phyloP scores from a whole-genome alignment of 2,329 filamentous ascomycete genomes.

The Tothia fuscella region DNA sequence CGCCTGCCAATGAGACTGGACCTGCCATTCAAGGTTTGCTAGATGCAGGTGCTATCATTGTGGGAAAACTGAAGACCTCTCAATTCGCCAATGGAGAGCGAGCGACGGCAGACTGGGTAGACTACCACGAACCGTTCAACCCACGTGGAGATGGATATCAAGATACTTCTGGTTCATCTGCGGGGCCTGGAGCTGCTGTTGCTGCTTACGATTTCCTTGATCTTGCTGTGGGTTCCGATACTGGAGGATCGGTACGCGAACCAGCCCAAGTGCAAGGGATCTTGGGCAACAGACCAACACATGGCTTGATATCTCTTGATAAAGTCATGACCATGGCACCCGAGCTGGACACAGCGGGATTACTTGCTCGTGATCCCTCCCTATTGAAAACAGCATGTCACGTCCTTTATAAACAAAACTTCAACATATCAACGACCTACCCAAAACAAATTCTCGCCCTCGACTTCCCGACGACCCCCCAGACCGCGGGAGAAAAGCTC shows the following conservation, averaged over 20 bases:
- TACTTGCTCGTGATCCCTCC: constrained; percentile 26
- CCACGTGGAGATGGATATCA: constrained; percentile 34
- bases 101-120: constrained; percentile 37
- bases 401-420: constrained; percentile 21
- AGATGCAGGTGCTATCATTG: constrained; percentile 43
- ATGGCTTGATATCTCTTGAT: constrained; percentile 22
- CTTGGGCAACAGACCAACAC: constrained; percentile 34
- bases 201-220: constrained; percentile 39
- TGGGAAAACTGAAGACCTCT: constrained; percentile 35
- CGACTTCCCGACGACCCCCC: constrained; percentile 29
- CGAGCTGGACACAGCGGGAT: constrained; percentile 35
- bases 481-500: constrained; percentile 26
- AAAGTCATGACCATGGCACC: constrained; percentile 38
- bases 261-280: constrained; percentile 37
- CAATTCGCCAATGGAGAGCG: constrained; percentile 34
- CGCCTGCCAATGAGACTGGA: constrained; percentile 34
- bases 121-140: constrained; percentile 33
- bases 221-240: constrained; percentile 37
- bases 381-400: constrained; percentile 1
- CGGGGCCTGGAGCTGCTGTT: constrained; percentile 33
- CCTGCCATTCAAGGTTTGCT: constrained; percentile 43
- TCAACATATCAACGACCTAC: constrained; percentile 24
- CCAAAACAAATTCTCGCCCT: constrained; percentile 29
- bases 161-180: constrained; percentile 35
- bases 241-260: constrained; percentile 37